Percentiles rank a stretch among this genome's conserved stretches.
Conservation (phyloP, 352 stramenopile species). For the Globisporangium megalacanthum region DNA sequence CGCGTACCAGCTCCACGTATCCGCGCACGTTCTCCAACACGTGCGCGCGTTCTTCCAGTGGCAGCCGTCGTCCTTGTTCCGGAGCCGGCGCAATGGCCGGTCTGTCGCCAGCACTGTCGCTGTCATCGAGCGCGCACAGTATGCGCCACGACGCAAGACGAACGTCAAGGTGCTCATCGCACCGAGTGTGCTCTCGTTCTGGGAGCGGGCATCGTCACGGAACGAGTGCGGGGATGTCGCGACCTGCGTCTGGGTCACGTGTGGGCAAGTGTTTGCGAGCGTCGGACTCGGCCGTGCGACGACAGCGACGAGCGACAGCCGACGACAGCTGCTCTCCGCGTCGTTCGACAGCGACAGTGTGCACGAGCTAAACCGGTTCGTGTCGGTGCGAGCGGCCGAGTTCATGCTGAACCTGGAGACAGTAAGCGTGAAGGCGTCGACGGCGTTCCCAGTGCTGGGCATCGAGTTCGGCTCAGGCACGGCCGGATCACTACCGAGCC, state of each 20-base stretch:
- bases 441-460: conserved; percentile 25
- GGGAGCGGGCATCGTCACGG: conserved; percentile 19
- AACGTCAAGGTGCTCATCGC: conserved; percentile 63
- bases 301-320: conserved; percentile 12
- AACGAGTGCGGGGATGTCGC: conserved; percentile 3
- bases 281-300: conserved; percentile 23
- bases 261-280: conserved; percentile 62
- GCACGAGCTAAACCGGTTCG: conserved; percentile 41
- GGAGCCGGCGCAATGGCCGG: background rate
- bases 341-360: conserved; percentile 13
- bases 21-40: conserved; percentile 35
- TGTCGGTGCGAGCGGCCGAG: conserved; percentile 27
- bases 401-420: conserved; percentile 68
- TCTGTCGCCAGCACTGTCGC: no score
- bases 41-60: conserved; percentile 22
- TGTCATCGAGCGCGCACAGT: conserved; percentile 4
- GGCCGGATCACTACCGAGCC: conserved; percentile 24
- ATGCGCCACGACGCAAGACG: conserved; percentile 13
- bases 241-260: conserved; percentile 40
- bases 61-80: background rate
- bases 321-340: conserved; percentile 11
- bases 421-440: conserved; percentile 42
- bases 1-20: conserved; percentile 63
- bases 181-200: conserved; percentile 59
- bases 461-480: conserved; percentile 37